Evolutionary conservation across 2,329 filamentous ascomycete genomes (phyloP).

Genomic region (Colletotrichum sp.): DNA sequence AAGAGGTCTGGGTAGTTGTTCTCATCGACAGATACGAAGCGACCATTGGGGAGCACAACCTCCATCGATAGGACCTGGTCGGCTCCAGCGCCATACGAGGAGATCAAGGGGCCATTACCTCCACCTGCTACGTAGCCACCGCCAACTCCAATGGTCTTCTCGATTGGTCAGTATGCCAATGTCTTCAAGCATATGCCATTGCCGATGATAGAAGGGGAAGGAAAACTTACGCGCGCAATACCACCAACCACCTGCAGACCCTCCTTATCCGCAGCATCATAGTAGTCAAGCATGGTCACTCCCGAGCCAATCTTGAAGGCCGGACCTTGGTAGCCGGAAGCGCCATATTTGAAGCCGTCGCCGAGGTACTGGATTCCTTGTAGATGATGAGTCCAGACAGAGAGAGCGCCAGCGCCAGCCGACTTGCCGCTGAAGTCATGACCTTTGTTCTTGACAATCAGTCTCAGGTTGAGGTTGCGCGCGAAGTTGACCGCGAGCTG

Average conservation of each 20-base stretch:
- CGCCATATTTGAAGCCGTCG: conserved; percentile 28
- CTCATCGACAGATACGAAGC: conserved; percentile 33
- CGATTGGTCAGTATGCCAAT: conserved; percentile 19
- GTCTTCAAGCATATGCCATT: background rate
- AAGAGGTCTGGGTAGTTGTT: conserved; percentile 48
- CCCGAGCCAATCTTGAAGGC: conserved; percentile 34
- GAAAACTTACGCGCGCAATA: conserved; percentile 46
- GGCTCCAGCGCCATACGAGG: conserved; percentile 35
- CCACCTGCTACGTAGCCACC: conserved; percentile 38
- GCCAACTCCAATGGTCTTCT: conserved; percentile 29
- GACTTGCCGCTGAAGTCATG: conserved; percentile 13
- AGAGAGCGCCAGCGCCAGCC: background rate
- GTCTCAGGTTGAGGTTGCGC: conserved; percentile 36
- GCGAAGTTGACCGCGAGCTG: conserved; percentile 20
- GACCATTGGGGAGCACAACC: conserved; percentile 37
- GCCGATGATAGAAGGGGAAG: too few species aligned
- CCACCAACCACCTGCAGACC: conserved; percentile 31
- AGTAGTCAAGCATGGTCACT: conserved; percentile 28
- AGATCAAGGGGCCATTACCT: conserved; percentile 33
- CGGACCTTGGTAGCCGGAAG: conserved; percentile 10
- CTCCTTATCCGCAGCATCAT: conserved; percentile 22
- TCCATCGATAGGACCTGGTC: conserved; percentile 41
- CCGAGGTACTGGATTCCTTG: background rate
- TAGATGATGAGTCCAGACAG: background rate
- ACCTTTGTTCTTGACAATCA: conserved; percentile 36